Base-by-base conservation (phyloP, 148 eudicot genomes). In the Cornus controversa region DNA sequence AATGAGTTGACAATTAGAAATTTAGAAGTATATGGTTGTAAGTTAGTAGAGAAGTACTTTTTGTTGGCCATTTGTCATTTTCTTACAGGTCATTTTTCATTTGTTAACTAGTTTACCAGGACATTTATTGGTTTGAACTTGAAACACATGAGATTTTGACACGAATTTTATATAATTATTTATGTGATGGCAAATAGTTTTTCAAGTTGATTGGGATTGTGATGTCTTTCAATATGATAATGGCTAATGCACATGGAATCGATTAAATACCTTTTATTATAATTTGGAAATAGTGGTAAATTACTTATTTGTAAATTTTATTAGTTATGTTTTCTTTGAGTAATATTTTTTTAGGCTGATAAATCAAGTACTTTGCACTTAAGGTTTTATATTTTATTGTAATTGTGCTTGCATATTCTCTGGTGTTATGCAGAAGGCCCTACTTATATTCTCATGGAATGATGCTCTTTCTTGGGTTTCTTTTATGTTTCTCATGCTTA, bases 21-120 rank as follows among this genome's bases (percentile, higher is more conserved):
- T 75, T 74, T 16, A 37, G 40, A 75, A 75, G 27, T 75, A 75
- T 20, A 34, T 34, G 20, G 50, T 36, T 67, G 53, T 60, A 15
- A 24, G 57, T 50, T 50, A 50, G 57, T 16, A 50, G 57, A 50
- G 7, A 50, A 11, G 3, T 50, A 50, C 14, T 11, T 50, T 50
- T 31, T 31, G 34, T 1, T 31, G 34, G 34, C 34, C 34, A 15
- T 50, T 50, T 50, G 15, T 15, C 20, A 2, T 2, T 50, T 13
- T 50, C 18, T 50, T 15, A 40, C 45, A 40, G 45, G 8, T 8
- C 45, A 40, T 11, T 50, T 16, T 1, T 50, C 57, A 50, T 47
- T 47, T 47, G 2, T 47, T 10, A 47, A 47, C 2, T 47, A 47
- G 53, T 47, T 47, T 47, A 47, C 13, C 14, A 47, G 53, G 53